Conservation (phyloP, 192 early-diverging fungal species). For the Coemansia sp. region DNA sequence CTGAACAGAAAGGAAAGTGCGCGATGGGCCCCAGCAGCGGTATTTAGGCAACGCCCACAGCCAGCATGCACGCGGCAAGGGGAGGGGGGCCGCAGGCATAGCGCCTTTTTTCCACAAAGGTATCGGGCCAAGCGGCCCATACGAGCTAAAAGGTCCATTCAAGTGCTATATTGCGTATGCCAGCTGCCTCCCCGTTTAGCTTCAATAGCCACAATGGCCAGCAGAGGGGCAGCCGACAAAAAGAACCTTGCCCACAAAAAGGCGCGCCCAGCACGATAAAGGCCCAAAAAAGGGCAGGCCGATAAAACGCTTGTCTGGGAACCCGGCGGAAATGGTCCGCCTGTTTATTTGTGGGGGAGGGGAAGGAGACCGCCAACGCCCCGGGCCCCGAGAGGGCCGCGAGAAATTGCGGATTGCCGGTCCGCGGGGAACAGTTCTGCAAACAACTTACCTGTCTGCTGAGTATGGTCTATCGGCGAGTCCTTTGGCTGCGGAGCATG, state of each 20-base stretch:
- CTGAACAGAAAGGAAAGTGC: not conserved
- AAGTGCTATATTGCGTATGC: not conserved
- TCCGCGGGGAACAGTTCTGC: not conserved
- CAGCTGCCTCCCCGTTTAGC: not conserved
- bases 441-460: constrained; percentile 1
- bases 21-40: not conserved
- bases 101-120: not conserved
- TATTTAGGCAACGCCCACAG: constrained; percentile 3
- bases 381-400: no score
- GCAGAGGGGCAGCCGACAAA: no score
- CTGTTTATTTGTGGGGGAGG: no score
- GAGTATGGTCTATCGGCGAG: not conserved
- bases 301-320: no score
- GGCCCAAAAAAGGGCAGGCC: not conserved
- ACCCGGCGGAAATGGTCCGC: no score
- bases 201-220: not conserved
- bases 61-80: not conserved
- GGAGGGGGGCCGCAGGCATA: not conserved
- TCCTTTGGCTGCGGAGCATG: constrained; percentile 3
- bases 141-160: no score
- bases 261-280: not conserved
- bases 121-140: not conserved
- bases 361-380: no score
- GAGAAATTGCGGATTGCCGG: no score
- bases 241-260: not conserved